A percentile compares a stretch with the other conserved stretches of the same genome.
These are phyloP conservation scores for Colletotrichum sp. DNA, from an alignment of 2,329 filamentous ascomycete genomes.

Conservation along the genomic window DNA sequence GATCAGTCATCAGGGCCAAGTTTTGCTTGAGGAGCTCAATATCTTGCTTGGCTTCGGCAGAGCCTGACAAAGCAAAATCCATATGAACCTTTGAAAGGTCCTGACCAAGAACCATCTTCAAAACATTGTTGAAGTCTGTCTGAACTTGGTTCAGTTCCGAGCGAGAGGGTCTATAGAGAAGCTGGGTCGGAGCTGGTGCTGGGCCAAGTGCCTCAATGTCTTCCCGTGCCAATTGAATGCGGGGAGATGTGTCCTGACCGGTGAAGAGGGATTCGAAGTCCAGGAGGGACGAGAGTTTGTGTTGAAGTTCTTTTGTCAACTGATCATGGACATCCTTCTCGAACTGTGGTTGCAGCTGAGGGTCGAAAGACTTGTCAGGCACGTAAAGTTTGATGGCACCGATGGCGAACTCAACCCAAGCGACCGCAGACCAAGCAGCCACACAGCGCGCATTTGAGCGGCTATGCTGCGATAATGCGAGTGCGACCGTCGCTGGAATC, in stretches of 20 bases:
- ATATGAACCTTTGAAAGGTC: conserved; percentile 45
- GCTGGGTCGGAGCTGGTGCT: conserved; percentile 66
- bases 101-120: conserved; percentile 65
- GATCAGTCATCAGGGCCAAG: conserved; percentile 71
- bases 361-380: conserved; percentile 86
- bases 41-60: conserved; percentile 42
- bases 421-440: conserved; percentile 41
- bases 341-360: conserved; percentile 69
- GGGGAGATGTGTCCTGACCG: conserved; percentile 70
- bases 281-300: conserved; percentile 64
- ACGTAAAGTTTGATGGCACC: conserved; percentile 81
- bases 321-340: conserved; percentile 65
- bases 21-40: conserved; percentile 58
- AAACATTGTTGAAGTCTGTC: conserved; percentile 79
- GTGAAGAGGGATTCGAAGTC: conserved; percentile 72
- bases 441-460: background rate
- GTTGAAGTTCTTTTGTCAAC: conserved; percentile 58
- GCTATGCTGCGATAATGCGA: conserved; percentile 37
- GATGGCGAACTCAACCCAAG: conserved; percentile 79
- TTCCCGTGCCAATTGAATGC: conserved; percentile 65
- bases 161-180: conserved; percentile 72
- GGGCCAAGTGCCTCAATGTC: conserved; percentile 70
- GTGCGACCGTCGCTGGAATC: conserved; percentile 48
- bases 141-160: conserved; percentile 77
- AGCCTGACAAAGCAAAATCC: conserved; percentile 33